A percentile compares a stretch with the other conserved stretches of the same genome.
These are phyloP conservation scores for Styphnolobium japonicum DNA, from an alignment of 306 rosid genomes.

Conservation along the genomic window DNA sequence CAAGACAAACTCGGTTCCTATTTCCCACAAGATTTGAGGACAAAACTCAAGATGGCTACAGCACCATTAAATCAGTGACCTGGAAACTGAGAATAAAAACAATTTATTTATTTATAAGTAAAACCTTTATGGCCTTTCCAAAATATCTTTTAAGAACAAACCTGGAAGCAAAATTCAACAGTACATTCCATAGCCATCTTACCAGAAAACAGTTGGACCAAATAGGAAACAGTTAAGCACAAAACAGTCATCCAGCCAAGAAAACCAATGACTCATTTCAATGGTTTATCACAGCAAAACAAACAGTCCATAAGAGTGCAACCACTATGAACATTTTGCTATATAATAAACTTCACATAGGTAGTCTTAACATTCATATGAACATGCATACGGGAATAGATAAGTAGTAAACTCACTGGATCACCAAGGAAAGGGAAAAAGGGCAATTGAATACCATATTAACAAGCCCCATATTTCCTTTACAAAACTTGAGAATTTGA, in stretches of 20 bases:
- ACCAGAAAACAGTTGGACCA: neutral
- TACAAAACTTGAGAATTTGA: constrained; percentile 1
- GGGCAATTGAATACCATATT: constrained; percentile 8
- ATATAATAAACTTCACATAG: neutral
- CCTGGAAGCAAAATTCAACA: neutral
- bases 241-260: no score
- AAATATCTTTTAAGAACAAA: neutral
- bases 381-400: neutral
- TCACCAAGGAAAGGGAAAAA: neutral
- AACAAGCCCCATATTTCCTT: constrained; percentile 2
- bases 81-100: constrained; percentile 14
- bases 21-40: neutral
- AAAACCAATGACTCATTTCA: neutral
- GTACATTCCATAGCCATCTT: neutral
- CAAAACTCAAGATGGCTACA: constrained; percentile 17
- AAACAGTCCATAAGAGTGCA: neutral
- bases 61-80: neutral
- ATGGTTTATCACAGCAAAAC: neutral
- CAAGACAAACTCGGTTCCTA: neutral
- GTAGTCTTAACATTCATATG: neutral
- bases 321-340: neutral
- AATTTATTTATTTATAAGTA: neutral
- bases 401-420: neutral
- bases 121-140: neutral
- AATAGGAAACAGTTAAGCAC: neutral